Evolutionary conservation across 1,284 basidiomycete genomes (phyloP).

Genomic region (Stygiomarasmius scandens): DNA sequence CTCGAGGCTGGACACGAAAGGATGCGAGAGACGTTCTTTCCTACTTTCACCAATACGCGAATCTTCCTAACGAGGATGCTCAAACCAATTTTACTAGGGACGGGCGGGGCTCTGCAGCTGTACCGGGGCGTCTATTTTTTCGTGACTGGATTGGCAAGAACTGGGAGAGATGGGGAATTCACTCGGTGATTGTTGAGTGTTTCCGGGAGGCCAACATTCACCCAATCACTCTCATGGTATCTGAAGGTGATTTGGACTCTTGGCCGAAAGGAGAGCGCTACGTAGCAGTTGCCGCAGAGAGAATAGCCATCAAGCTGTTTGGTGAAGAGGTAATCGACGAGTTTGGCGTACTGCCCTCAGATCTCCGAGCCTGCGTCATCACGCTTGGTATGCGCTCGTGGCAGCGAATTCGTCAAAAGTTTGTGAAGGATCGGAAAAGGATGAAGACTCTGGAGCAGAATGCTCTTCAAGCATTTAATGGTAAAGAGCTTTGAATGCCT

Average conservation of each 20-base stretch:
- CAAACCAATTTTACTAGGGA: slow-evolving; percentile 21
- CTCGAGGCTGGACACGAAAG: slow-evolving; percentile 18
- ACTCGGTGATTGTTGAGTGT: slow-evolving; percentile 20
- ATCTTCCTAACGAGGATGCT: slow-evolving; percentile 8
- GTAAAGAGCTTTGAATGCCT: slow-evolving; percentile 21
- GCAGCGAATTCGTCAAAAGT: slow-evolving; percentile 13
- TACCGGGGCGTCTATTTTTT: slow-evolving; percentile 26
- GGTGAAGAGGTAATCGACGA: slow-evolving; percentile 21
- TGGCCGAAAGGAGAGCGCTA: slow-evolving; percentile 24
- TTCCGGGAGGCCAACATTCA: slow-evolving; percentile 20
- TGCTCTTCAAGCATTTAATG: slow-evolving; percentile 21
- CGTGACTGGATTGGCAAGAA: slow-evolving; percentile 12
- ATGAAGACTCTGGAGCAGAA: slow-evolving; percentile 7
- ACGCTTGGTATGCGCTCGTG: slow-evolving; percentile 22
- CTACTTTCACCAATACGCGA: slow-evolving; percentile 20
- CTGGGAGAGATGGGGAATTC: slow-evolving; percentile 24
- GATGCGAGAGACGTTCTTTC: slow-evolving; percentile 16
- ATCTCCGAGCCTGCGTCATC: slow-evolving; percentile 7
- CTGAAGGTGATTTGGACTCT: not conserved
- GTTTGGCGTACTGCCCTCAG: slow-evolving; percentile 2
- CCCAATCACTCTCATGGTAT: slow-evolving; percentile 15
- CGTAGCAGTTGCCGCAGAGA: slow-evolving; percentile 20
- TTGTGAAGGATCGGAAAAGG: not conserved
- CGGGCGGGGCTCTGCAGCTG: not conserved
- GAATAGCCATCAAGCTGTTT: slow-evolving; percentile 23